phyloP scores from a whole-genome alignment of 73 alveolate genomes.

The Tetrahymena borealis region DNA sequence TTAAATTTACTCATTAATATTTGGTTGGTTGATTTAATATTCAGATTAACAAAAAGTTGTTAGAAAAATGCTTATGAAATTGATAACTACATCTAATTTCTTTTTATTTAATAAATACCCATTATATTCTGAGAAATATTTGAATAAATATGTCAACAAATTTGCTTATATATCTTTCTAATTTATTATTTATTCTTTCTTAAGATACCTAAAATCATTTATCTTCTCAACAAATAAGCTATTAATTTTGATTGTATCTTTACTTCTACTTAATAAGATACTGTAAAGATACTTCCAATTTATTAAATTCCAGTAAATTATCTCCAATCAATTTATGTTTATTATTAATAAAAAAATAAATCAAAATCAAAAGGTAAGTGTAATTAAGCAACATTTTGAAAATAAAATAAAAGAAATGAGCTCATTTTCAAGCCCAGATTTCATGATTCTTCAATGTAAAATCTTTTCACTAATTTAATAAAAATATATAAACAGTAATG shows the following conservation, averaged over 20 bases:
- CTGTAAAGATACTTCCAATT: neutral
- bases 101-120: too few relatives aligned
- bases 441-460: neutral
- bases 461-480: neutral
- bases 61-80: too few relatives aligned
- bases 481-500: neutral
- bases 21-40: too few relatives aligned
- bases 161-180: too few relatives aligned
- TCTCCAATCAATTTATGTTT: neutral
- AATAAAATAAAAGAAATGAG: neutral
- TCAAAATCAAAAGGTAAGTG: neutral
- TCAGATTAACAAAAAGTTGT: too few relatives aligned
- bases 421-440: neutral
- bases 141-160: too few relatives aligned
- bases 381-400: neutral
- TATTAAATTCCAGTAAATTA: neutral
- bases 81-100: too few relatives aligned
- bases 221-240: neutral
- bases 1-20: too few relatives aligned
- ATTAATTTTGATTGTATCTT: neutral
- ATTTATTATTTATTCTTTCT: too few relatives aligned
- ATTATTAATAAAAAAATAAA: neutral
- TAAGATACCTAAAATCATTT: too few relatives aligned
- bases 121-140: too few relatives aligned
- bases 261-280: neutral